Conservation (phyloP, 2,329 filamentous ascomycete genomes). For the Passalora sequoiae region DNA sequence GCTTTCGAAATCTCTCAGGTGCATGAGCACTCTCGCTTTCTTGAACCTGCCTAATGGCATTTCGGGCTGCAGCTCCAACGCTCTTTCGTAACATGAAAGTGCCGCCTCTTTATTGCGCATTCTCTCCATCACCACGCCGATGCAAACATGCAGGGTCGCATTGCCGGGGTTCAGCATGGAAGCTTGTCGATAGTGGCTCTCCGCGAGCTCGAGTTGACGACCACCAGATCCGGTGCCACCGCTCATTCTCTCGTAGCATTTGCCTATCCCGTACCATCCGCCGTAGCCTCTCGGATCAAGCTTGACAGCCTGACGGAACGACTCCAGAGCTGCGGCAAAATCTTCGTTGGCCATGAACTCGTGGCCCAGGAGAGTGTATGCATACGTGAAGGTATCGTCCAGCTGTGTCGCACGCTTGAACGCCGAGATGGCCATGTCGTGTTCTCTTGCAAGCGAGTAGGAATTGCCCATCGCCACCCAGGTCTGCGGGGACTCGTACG, state of each 20-base stretch:
- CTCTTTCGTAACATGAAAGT: conserved; percentile 73
- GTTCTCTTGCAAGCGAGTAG: conserved; percentile 85
- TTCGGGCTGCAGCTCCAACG: conserved; percentile 73
- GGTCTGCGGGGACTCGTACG: conserved; percentile 84
- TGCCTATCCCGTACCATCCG: conserved; percentile 89
- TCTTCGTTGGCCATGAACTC: conserved; percentile 96
- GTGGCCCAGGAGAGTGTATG: conserved; percentile 91
- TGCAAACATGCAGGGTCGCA: conserved; percentile 84
- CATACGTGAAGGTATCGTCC: conserved; percentile 86
- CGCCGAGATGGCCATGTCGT: conserved; percentile 88
- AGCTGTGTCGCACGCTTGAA: conserved; percentile 93
- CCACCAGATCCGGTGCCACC: too few species aligned
- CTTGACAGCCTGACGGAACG: conserved; percentile 79
- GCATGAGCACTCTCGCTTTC: conserved; percentile 82
- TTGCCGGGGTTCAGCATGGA: conserved; percentile 90
- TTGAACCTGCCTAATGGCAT: conserved; percentile 85
- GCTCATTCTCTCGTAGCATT: conserved; percentile 53
- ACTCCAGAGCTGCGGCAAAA: conserved; percentile 85
- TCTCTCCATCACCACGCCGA: conserved; percentile 80
- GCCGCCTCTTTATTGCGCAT: conserved; percentile 76
- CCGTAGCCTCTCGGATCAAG: conserved; percentile 91
- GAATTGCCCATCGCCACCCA: conserved; percentile 96
- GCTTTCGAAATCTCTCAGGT: conserved; percentile 61
- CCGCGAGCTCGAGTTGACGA: conserved; percentile 69
- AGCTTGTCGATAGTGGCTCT: conserved; percentile 84